These are phyloP conservation scores for Laguncularia racemosa DNA, from an alignment of 345 rosid genomes.

Conservation along the genomic window DNA sequence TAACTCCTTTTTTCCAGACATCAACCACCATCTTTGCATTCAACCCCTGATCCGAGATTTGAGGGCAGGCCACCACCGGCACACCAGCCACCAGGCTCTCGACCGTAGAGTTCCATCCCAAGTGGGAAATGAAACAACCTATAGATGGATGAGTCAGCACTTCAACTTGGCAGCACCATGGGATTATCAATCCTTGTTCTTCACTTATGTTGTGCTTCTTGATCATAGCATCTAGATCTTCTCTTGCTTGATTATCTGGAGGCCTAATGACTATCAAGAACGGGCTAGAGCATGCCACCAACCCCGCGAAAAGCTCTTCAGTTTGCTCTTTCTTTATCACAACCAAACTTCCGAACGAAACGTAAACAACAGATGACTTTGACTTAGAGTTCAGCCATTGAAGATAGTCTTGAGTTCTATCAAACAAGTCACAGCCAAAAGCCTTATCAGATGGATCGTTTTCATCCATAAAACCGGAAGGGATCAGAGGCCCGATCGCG, in stretches of 20 bases:
- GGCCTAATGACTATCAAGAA: conserved; percentile 31
- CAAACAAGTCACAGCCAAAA: conserved; percentile 26
- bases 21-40: conserved; percentile 28
- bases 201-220: neutral
- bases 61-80: conserved; percentile 25
- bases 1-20: conserved; percentile 22
- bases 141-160: conserved; percentile 25
- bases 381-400: conserved; percentile 38
- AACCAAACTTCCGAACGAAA: conserved; percentile 29
- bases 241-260: neutral
- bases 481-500: conserved; percentile 46
- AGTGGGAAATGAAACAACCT: conserved; percentile 33
- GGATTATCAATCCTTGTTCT: conserved; percentile 19
- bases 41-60: conserved; percentile 22
- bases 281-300: conserved; percentile 2
- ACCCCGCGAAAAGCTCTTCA: conserved; percentile 20
- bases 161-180: conserved; percentile 37
- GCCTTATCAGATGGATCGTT: conserved; percentile 10
- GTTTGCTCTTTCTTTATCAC: conserved; percentile 15
- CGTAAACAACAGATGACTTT: conserved; percentile 21
- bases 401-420: conserved; percentile 13
- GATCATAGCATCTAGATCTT: conserved; percentile 1
- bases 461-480: conserved; percentile 18
- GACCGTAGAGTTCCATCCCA: conserved; percentile 34
- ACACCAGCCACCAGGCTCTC: conserved; percentile 30